Percentiles rank a stretch among this genome's conserved stretches.
Evolutionary conservation across 2,329 filamentous ascomycete species (phyloP).

Genomic region (Pleoardoris graminearum): DNA sequence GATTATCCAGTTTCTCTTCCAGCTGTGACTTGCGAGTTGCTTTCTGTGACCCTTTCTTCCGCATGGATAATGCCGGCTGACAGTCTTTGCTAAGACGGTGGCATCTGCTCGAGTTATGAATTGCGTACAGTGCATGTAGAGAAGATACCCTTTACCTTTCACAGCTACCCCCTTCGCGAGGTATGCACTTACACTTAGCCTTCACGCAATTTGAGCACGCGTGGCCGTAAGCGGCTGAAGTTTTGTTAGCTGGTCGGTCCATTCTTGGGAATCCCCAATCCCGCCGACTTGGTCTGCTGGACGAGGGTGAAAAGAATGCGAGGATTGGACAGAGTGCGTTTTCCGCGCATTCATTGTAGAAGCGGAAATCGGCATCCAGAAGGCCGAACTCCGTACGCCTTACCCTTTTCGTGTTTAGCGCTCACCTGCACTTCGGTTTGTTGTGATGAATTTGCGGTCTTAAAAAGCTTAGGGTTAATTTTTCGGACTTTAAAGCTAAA

Average conservation of each 20-base stretch:
- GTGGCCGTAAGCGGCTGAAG: slow-evolving; percentile 16
- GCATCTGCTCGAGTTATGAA: slow-evolving; percentile 16
- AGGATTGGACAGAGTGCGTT: too few species aligned
- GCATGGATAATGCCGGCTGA: slow-evolving; percentile 13
- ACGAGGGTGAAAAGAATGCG: too few species aligned
- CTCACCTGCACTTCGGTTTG: too few species aligned
- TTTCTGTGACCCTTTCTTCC: slow-evolving; percentile 16
- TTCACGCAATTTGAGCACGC: slow-evolving; percentile 19
- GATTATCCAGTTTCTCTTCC: slow-evolving; percentile 38
- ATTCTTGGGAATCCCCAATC: not conserved
- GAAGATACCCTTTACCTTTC: slow-evolving; percentile 11
- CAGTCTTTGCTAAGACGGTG: slow-evolving; percentile 25
- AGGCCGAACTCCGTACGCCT: not conserved
- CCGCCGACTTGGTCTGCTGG: not conserved
- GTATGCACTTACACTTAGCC: slow-evolving; percentile 16
- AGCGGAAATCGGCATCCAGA: not conserved
- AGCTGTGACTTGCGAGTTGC: slow-evolving; percentile 20
- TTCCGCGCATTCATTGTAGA: not conserved
- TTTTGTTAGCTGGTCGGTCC: not conserved
- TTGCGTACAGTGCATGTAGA: not conserved
- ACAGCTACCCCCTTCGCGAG: slow-evolving; percentile 9
- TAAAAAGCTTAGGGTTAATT: too few species aligned
- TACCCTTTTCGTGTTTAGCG: not conserved
- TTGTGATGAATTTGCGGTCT: too few species aligned
- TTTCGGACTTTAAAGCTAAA: too few species aligned